Percentiles rank a stretch among this genome's conserved stretches.
Evolutionary conservation across 148 eudicot genomes (phyloP).

Genomic region (Spergularia marina): DNA sequence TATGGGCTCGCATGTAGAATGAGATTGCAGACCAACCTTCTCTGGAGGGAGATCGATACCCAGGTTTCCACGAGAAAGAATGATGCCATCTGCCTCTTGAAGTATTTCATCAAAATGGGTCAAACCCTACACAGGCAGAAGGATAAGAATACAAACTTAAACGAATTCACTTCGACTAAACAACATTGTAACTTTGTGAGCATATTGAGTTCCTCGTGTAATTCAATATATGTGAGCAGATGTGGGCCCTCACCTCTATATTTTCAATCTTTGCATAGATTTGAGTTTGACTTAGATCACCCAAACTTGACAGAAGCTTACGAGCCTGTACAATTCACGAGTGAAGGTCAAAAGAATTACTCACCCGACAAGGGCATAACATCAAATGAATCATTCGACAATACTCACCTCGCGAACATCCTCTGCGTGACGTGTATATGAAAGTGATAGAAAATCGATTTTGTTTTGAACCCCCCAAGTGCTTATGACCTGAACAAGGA

Average conservation of each 20-base stretch:
- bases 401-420: constrained; percentile 87
- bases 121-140: constrained; percentile 53
- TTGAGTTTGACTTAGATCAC: constrained; percentile 86
- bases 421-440: constrained; percentile 90
- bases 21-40: constrained; percentile 52
- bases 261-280: constrained; percentile 93
- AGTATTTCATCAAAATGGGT: constrained; percentile 94
- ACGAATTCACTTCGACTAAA: neutral
- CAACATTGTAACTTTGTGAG: neutral
- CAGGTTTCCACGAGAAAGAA: constrained; percentile 97
- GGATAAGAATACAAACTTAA: neutral
- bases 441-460: constrained; percentile 86
- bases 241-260: constrained; percentile 57
- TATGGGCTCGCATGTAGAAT: neutral
- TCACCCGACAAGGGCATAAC: neutral
- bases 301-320: constrained; percentile 61
- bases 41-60: constrained; percentile 98
- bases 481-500: constrained; percentile 58
- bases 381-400: constrained; percentile 9
- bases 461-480: constrained; percentile 90
- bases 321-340: constrained; percentile 54
- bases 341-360: neutral
- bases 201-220: neutral
- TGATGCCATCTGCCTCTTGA: constrained; percentile 94
- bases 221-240: neutral